phyloP scores from a whole-genome alignment of 495 filamentous ascomycete genomes.

The Neurospora sp. region DNA sequence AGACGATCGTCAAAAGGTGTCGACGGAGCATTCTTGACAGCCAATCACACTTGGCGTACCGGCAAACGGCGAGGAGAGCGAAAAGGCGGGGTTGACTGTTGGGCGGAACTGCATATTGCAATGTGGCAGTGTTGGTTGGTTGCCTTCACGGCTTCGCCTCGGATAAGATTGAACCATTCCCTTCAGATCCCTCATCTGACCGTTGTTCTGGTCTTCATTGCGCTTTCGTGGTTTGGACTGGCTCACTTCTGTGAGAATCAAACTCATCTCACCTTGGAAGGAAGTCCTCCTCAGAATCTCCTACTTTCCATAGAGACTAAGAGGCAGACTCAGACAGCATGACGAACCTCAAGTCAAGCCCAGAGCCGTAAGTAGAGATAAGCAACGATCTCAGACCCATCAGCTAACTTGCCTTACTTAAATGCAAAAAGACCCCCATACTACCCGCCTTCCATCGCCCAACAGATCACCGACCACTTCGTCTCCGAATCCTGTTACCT shows the following conservation, averaged over 20 bases:
- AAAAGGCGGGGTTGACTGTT: neutral
- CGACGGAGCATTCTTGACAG: neutral
- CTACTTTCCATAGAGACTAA: neutral
- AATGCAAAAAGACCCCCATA: neutral
- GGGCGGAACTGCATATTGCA: neutral
- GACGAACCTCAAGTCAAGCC: neutral
- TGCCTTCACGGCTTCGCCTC: neutral
- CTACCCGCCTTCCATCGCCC: neutral
- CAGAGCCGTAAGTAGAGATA: neutral
- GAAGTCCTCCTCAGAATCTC: neutral
- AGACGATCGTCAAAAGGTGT: neutral
- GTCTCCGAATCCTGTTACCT: neutral
- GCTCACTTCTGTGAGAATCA: neutral
- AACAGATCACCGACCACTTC: accelerated
- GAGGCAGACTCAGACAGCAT: neutral
- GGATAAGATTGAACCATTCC: neutral
- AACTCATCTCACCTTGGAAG: neutral
- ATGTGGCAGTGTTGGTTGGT: neutral
- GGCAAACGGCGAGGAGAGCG: neutral
- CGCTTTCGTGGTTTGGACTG: neutral
- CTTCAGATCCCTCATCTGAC: neutral
- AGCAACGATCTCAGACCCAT: neutral
- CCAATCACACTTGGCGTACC: neutral
- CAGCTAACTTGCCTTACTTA: neutral
- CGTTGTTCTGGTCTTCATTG: neutral